Percentiles rank a stretch among this genome's conserved stretches.
Conservation (phyloP, 345 rosid genomes). For the Salix arbutifolia region DNA sequence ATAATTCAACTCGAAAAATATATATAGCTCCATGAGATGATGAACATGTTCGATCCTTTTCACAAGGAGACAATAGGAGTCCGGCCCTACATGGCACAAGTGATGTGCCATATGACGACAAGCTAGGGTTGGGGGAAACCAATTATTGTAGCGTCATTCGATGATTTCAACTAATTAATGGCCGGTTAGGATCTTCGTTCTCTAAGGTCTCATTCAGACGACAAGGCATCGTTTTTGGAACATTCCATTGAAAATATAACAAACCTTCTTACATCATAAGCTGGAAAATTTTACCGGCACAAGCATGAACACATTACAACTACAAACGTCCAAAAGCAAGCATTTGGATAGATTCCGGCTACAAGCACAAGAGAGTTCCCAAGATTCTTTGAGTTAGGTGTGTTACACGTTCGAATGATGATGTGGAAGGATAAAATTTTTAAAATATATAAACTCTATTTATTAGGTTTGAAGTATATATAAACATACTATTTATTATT, state of each 20-base stretch:
- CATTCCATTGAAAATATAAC: neutral
- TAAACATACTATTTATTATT: too few species aligned
- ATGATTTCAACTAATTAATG: neutral
- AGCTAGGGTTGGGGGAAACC: neutral
- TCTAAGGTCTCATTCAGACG: neutral
- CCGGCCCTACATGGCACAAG: constrained; percentile 20
- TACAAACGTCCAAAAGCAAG: constrained; percentile 19
- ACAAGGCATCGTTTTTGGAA: neutral
- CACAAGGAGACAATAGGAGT: constrained; percentile 2
- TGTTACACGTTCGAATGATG: neutral
- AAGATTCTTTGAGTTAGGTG: neutral
- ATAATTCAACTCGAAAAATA: neutral
- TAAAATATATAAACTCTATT: too few species aligned
- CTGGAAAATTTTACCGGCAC: constrained; percentile 7
- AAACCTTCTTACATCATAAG: neutral
- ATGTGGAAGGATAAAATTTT: too few species aligned
- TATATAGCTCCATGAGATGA: neutral
- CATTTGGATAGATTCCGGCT: constrained; percentile 14
- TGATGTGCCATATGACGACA: constrained; percentile 4
- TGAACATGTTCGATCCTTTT: constrained; percentile 4
- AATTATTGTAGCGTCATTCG: neutral
- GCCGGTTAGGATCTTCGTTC: constrained; percentile 17
- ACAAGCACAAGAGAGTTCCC: constrained; percentile 9
- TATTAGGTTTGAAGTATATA: too few species aligned
- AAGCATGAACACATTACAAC: neutral